phyloP scores from a whole-genome alignment of 1,284 basidiomycete genomes.

The Trichosporon inkin region DNA sequence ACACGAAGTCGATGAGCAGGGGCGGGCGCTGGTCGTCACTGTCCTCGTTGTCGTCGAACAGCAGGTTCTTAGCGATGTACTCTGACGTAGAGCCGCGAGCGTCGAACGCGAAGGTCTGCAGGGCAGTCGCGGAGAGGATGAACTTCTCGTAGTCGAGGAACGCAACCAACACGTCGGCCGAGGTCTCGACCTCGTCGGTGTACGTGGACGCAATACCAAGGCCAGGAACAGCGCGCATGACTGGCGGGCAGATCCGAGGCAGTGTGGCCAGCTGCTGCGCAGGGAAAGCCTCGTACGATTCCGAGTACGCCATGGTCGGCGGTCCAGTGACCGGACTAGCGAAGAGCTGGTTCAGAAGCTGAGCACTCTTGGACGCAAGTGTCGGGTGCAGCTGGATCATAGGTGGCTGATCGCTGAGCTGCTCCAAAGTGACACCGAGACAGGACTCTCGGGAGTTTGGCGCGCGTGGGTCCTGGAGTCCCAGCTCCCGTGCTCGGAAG shows the following conservation, averaged over 20 bases:
- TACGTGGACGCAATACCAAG: conserved; percentile 64
- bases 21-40: conserved; percentile 68
- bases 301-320: conserved; percentile 78
- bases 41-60: conserved; percentile 57
- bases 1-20: conserved; percentile 79
- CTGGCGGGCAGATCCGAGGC: conserved; percentile 54
- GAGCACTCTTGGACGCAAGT: conserved; percentile 81
- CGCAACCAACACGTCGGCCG: conserved; percentile 66
- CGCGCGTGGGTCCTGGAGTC: conserved; percentile 56
- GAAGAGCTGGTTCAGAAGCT: conserved; percentile 79
- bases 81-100: conserved; percentile 68
- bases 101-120: conserved; percentile 84
- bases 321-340: conserved; percentile 77
- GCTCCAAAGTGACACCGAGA: conserved; percentile 73
- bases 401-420: conserved; percentile 61
- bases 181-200: conserved; percentile 71
- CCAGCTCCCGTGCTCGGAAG: conserved; percentile 51
- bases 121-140: conserved; percentile 77
- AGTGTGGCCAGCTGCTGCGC: conserved; percentile 65
- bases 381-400: conserved; percentile 66
- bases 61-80: conserved; percentile 68
- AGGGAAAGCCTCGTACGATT: conserved; percentile 85
- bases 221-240: conserved; percentile 51
- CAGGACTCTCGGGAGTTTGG: conserved; percentile 66
- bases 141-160: conserved; percentile 79